These are phyloP conservation scores for Geotrichum australiense DNA, from an alignment of 1,139 yeast species.

Conservation along the genomic window DNA sequence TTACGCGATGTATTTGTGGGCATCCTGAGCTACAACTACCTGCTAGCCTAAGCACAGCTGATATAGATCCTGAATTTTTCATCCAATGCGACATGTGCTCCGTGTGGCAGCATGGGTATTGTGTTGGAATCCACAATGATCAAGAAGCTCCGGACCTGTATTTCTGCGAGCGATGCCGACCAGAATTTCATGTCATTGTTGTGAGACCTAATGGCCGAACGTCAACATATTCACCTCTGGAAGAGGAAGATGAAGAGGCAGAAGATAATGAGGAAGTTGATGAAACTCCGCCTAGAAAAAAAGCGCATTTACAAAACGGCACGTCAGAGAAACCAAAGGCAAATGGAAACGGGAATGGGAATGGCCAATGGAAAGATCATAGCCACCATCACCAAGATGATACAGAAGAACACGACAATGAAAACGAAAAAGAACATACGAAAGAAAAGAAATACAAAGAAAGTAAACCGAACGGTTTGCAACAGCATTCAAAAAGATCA, in stretches of 20 bases:
- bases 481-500: no score
- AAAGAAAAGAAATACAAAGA: conserved; percentile 25
- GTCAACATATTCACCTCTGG: conserved; percentile 40
- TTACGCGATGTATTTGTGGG: conserved; percentile 87
- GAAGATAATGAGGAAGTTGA: conserved; percentile 25
- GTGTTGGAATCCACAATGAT: conserved; percentile 74
- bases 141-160: conserved; percentile 83
- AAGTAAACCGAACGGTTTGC: conserved; percentile 33
- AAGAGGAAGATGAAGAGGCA: conserved; percentile 23
- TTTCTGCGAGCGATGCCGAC: conserved; percentile 88
- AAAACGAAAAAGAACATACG: not conserved
- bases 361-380: not conserved
- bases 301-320: not conserved
- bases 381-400: not conserved
- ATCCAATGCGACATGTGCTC: conserved; percentile 89
- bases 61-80: conserved; percentile 66
- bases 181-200: conserved; percentile 62
- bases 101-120: conserved; percentile 96
- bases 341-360: not conserved
- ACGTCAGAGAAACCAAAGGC: no score
- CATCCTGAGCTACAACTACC: conserved; percentile 53
- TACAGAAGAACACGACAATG: not conserved
- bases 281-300: not conserved
- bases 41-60: conserved; percentile 42
- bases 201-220: conserved; percentile 44